These are phyloP conservation scores for Ophiognomonia clavigignenti-juglandacearum DNA, from an alignment of 2,329 filamentous ascomycete species.

Conservation along the genomic window DNA sequence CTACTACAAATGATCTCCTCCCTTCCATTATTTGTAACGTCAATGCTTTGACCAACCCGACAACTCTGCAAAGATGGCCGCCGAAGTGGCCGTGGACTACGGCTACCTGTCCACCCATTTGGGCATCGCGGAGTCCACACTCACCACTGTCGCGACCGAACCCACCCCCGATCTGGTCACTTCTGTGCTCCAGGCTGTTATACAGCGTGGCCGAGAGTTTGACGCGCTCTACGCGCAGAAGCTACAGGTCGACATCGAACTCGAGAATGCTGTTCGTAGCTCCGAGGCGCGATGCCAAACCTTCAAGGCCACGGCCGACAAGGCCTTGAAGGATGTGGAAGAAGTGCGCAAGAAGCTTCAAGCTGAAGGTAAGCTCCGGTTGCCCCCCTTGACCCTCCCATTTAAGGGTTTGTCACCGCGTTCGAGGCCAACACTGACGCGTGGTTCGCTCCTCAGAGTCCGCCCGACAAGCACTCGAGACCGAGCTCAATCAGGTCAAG, in stretches of 20 bases:
- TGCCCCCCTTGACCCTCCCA: slow-evolving; percentile 1
- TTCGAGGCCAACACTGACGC: slow-evolving; percentile 3
- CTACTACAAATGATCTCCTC: background rate
- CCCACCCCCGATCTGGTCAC: slow-evolving; percentile 77
- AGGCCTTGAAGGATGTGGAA: slow-evolving; percentile 77
- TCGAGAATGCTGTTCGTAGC: slow-evolving; percentile 82
- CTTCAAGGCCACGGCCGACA: slow-evolving; percentile 76
- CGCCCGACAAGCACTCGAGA: slow-evolving; percentile 68
- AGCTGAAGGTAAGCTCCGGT: slow-evolving; percentile 62
- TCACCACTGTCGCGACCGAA: slow-evolving; percentile 56
- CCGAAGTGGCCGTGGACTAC: slow-evolving; percentile 53
- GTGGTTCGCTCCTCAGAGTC: slow-evolving; percentile 54
- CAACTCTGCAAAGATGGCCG: slow-evolving; percentile 46
- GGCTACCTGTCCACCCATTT: slow-evolving; percentile 70
- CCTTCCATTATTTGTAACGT: background rate
- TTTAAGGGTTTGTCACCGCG: slow-evolving; percentile 1
- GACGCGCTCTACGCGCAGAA: slow-evolving; percentile 84
- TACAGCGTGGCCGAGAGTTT: slow-evolving; percentile 74
- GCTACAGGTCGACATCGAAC: slow-evolving; percentile 82
- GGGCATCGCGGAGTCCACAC: slow-evolving; percentile 59
- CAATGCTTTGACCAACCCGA: slow-evolving; percentile 13
- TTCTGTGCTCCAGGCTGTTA: slow-evolving; percentile 68
- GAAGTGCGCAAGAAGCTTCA: slow-evolving; percentile 76
- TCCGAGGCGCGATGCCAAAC: slow-evolving; percentile 78
- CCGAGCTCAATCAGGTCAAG: slow-evolving; percentile 74